Percentiles rank a stretch among this genome's conserved stretches.
Evolutionary conservation across 768 basidiomycete genomes (phyloP).

Genomic region (Harrya chromipes): DNA sequence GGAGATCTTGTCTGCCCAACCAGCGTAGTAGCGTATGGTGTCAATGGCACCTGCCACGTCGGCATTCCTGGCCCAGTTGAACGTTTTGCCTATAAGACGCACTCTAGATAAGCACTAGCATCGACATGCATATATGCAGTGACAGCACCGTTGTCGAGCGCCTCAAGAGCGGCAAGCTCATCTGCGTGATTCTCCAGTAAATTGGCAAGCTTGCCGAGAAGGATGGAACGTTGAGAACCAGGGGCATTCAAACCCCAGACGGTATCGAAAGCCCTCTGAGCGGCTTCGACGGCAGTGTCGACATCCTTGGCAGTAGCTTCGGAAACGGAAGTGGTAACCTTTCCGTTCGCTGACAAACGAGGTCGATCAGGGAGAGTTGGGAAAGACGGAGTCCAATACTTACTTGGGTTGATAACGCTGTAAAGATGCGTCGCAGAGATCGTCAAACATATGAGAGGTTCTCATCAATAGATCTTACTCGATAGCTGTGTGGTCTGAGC

Average conservation of each 20-base stretch:
- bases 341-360: slow-evolving; percentile 52
- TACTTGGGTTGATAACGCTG: slow-evolving; percentile 60
- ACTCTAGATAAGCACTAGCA: not conserved
- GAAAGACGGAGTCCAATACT: slow-evolving; percentile 9
- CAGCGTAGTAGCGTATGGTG: slow-evolving; percentile 74
- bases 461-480: slow-evolving; percentile 48
- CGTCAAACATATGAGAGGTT: not conserved
- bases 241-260: slow-evolving; percentile 65
- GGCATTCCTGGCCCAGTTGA: slow-evolving; percentile 40
- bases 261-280: slow-evolving; percentile 57
- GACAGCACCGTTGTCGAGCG: slow-evolving; percentile 57
- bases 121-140: not conserved
- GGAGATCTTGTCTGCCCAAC: slow-evolving; percentile 84
- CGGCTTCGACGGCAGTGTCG: slow-evolving; percentile 69
- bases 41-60: slow-evolving; percentile 42
- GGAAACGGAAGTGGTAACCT: slow-evolving; percentile 51
- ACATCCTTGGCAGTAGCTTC: slow-evolving; percentile 69
- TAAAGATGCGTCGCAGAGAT: not conserved
- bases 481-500: slow-evolving; percentile 55
- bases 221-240: slow-evolving; percentile 48
- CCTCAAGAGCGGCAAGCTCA: slow-evolving; percentile 70
- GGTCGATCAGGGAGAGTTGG: not conserved
- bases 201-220: slow-evolving; percentile 61
- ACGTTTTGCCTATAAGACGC: slow-evolving; percentile 50
- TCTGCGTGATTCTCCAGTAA: slow-evolving; percentile 61